Evolutionary conservation across 108 stramenopile species (phyloP).

Genomic region (Skeletonema tropicum): DNA sequence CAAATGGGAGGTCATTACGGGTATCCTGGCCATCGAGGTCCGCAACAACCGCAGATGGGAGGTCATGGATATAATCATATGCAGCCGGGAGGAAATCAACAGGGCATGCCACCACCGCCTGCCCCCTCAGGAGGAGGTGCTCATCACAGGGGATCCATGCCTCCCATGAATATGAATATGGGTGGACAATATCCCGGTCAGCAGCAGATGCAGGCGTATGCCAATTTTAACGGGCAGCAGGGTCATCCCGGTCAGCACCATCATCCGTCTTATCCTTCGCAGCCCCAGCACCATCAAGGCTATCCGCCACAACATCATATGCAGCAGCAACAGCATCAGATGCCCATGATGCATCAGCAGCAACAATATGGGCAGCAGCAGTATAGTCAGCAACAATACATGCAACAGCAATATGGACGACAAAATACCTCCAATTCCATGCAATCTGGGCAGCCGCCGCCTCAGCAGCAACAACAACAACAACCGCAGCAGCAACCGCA

Average conservation of each 20-base stretch:
- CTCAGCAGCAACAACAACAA: neutral
- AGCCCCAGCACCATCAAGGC: conserved; percentile 18
- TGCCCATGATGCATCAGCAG: conserved; percentile 22
- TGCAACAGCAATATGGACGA: conserved; percentile 29
- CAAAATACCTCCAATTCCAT: conserved; percentile 1
- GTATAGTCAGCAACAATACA: conserved; percentile 36
- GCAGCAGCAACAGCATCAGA: conserved; percentile 41
- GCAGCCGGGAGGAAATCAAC: conserved; percentile 49
- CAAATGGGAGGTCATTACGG: conserved; percentile 5
- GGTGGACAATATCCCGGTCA: conserved; percentile 4
- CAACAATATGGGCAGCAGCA: conserved; percentile 26
- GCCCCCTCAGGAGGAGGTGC: conserved; percentile 32
- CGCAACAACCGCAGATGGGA: conserved; percentile 51
- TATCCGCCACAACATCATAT: conserved; percentile 48
- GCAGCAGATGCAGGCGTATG: conserved; percentile 12
- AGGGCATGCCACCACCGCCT: conserved; percentile 43
- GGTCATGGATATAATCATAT: conserved; percentile 16
- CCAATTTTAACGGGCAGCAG: conserved; percentile 24
- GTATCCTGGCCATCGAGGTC: conserved; percentile 17
- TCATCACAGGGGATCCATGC: conserved; percentile 28
- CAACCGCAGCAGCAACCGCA: neutral
- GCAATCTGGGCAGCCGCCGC: conserved; percentile 23
- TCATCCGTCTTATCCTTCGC: conserved; percentile 27
- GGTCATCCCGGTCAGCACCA: conserved; percentile 40
- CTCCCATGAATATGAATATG: conserved; percentile 46